Base-by-base conservation (phyloP, 192 early-diverging fungal species). In the Podila epicladia region DNA sequence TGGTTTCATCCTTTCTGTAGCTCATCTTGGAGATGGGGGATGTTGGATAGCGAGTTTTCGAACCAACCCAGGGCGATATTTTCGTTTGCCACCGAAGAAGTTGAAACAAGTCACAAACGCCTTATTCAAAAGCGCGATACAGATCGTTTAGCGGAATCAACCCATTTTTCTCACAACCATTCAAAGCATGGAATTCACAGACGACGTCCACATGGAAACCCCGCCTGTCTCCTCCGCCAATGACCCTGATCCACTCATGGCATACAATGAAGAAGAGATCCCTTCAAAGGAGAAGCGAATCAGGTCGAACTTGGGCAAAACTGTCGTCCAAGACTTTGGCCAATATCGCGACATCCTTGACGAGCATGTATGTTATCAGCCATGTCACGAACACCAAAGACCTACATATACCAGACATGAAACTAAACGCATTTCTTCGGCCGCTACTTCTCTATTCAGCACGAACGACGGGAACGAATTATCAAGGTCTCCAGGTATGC, bases 311-410 rank as follows among this genome's bases (percentile, higher is more conserved):
- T 66, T 80, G 6, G 77, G 77, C 9, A 26, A 55, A 9, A 73
- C 71, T 3, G 37, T 69, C 20, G 60, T 65, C 5, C 51, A 67
- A 50, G 77, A 80, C 50, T 80, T 80, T 55, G 66, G 55, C 15
- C 37, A 65, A 2, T 80, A 69, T 63, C 77, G 77, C 37, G 77
- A 80, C 35, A 80, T 80, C 66, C 41, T 80, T 29, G 77, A 80
- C 12, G 65, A 72, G 33, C 77, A 80, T 28, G 77, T 80, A 80
- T 55, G 53, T 55, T 55, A 24, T 17, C 22, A 24, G 20, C 6
- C 53, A 26, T 5, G n/a, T n/a, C 53, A 55, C 8, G 41, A 2
- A 15, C 17, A 45, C 4, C 41, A 45, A 45, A 15, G 41, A 45
- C 1, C 41, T 45, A 8, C 41, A 12, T 15, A 0, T 15, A 0